These are phyloP conservation scores for Butyriboletus loyo DNA, from an alignment of 768 basidiomycete species.

Conservation along the genomic window DNA sequence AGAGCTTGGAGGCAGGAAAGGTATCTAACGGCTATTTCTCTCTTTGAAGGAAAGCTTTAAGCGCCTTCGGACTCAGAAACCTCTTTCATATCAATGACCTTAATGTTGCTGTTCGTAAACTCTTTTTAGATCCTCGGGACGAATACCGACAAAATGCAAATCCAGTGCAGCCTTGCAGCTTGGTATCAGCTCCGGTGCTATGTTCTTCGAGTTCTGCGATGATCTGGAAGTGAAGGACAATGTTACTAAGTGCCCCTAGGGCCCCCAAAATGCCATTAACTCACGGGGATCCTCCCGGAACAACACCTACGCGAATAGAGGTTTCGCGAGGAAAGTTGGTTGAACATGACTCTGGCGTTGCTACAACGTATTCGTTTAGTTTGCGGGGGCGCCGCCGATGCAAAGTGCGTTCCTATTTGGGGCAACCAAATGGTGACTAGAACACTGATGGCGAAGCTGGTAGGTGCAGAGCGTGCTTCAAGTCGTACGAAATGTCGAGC, in stretches of 20 bases:
- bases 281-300: constrained; percentile 64
- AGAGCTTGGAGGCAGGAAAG: no score
- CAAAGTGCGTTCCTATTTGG: constrained; percentile 44
- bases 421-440: no score
- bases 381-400: constrained; percentile 44
- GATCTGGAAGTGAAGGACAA: constrained; percentile 39
- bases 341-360: neutral
- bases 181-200: constrained; percentile 37
- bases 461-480: constrained; percentile 33
- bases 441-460: constrained; percentile 37
- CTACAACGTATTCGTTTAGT: constrained; percentile 43
- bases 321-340: constrained; percentile 1
- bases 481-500: constrained; percentile 37
- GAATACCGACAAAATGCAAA: constrained; percentile 25
- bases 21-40: no score
- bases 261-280: constrained; percentile 54
- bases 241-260: constrained; percentile 51
- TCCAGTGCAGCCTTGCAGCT: constrained; percentile 51
- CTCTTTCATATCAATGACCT: no score
- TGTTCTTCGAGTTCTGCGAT: constrained; percentile 41
- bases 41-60: no score
- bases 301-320: constrained; percentile 40
- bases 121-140: neutral
- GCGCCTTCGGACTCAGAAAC: no score
- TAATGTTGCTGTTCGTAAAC: constrained; percentile 52